These are phyloP conservation scores for Solanum corneliomulleri DNA, from an alignment of 257 asterid genomes.

Conservation along the genomic window DNA sequence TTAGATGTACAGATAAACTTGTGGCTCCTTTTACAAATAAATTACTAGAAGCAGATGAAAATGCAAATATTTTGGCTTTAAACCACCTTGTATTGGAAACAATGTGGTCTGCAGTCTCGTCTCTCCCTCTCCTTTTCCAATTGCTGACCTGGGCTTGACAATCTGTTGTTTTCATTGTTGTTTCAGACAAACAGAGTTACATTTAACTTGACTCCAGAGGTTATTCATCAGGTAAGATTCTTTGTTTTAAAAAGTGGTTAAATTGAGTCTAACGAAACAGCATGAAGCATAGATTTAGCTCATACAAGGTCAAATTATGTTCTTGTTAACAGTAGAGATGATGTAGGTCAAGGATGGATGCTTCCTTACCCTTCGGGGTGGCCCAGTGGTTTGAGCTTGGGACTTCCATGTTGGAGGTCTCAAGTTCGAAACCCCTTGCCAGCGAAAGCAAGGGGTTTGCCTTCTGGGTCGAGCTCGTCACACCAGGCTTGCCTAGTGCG, in stretches of 20 bases:
- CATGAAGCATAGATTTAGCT: background rate
- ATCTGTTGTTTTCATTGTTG: conserved; percentile 13
- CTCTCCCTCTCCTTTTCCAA: background rate
- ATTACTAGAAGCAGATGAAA: background rate
- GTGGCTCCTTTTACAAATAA: background rate
- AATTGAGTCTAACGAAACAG: background rate
- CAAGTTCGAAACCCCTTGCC: no score
- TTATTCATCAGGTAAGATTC: conserved; percentile 76
- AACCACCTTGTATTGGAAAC: background rate
- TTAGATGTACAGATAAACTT: background rate
- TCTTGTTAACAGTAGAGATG: background rate
- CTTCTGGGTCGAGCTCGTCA: no score
- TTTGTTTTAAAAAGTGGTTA: background rate
- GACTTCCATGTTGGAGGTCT: no score
- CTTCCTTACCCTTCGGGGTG: background rate
- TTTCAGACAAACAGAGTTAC: conserved; percentile 91
- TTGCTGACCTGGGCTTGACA: background rate
- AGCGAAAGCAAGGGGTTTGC: no score
- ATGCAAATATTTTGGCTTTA: background rate
- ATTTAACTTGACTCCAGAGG: conserved; percentile 92
- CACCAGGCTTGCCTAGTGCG: no score
- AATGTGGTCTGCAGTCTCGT: background rate
- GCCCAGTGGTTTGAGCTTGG: no score
- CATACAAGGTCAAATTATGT: background rate
- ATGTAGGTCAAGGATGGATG: background rate